Evolutionary conservation across 192 early-diverging fungal species (phyloP).

Genomic region (Dissophora globulifera): DNA sequence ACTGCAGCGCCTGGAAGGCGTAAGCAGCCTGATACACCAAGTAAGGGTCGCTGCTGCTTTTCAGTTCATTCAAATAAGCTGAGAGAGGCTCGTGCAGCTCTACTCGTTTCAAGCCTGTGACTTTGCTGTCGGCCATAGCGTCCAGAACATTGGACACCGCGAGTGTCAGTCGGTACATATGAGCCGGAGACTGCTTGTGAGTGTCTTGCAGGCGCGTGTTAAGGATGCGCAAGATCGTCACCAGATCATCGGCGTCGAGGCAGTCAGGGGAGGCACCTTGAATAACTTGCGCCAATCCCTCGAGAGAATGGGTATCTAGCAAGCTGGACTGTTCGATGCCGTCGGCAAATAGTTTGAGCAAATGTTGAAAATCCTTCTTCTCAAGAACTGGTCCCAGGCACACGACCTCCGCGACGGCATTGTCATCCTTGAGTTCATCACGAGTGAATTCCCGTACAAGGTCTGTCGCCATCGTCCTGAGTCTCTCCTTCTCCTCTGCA

Average conservation of each 20-base stretch:
- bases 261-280: background rate
- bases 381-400: constrained; percentile 3
- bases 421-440: background rate
- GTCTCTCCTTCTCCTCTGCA: background rate
- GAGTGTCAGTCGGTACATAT: constrained; percentile 1
- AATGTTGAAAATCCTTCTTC: background rate
- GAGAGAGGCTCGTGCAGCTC: constrained; percentile 7
- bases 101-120: constrained; percentile 3
- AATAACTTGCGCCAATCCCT: background rate
- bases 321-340: background rate
- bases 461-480: background rate
- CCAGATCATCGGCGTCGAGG: background rate
- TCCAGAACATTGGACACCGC: constrained; percentile 7
- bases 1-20: constrained; percentile 14
- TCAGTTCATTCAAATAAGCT: background rate
- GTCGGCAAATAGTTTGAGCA: constrained; percentile 5
- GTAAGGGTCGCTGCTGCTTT: background rate
- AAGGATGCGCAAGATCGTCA: background rate
- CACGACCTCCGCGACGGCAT: background rate
- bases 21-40: constrained; percentile 10
- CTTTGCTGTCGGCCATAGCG: constrained; percentile 12
- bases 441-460: constrained; percentile 1
- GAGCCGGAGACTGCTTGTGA: background rate
- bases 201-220: constrained; percentile 3
- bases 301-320: constrained; percentile 1